phyloP scores from a whole-genome alignment of 139 green algal species.

The Chlamydomonas schloesseri region DNA sequence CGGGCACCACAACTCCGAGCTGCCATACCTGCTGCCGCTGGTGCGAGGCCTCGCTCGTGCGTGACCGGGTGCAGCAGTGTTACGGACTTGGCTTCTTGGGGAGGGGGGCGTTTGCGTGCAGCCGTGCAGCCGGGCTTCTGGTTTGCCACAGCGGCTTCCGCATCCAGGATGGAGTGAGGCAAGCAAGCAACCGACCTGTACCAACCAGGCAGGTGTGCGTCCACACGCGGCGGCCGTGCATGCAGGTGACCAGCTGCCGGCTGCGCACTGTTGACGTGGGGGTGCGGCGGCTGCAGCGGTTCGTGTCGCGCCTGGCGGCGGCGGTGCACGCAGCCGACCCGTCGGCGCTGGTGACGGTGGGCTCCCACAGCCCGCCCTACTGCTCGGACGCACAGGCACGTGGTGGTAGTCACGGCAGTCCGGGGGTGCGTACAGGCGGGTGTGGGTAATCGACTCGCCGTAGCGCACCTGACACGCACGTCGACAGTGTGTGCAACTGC shows the following conservation, averaged over 20 bases:
- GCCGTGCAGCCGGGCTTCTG: too few species aligned
- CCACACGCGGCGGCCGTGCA: too few species aligned
- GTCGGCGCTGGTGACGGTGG: background rate
- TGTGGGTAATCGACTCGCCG: background rate
- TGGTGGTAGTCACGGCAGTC: too few species aligned
- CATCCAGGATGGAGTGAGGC: too few species aligned
- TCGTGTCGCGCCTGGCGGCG: constrained; percentile 2
- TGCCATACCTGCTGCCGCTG: constrained; percentile 39
- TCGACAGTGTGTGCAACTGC: too few species aligned
- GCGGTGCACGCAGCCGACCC: constrained; percentile 20
- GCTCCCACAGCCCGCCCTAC: constrained; percentile 26
- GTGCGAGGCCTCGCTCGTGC: background rate
- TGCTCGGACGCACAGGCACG: background rate
- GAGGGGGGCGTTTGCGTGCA: too few species aligned
- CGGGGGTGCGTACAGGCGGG: background rate
- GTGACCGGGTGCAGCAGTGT: too few species aligned
- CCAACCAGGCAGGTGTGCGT: too few species aligned
- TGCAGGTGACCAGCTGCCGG: constrained; percentile 4
- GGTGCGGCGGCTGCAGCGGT: constrained; percentile 22
- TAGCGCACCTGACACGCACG: too few species aligned
- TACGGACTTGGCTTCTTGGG: too few species aligned
- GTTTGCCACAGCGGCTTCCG: too few species aligned
- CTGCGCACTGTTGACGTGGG: constrained; percentile 9
- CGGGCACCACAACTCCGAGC: constrained; percentile 24
- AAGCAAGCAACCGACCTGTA: too few species aligned